phyloP scores from a whole-genome alignment of 2,329 filamentous ascomycete genomes.

The Pseudocercospora cruenta region DNA sequence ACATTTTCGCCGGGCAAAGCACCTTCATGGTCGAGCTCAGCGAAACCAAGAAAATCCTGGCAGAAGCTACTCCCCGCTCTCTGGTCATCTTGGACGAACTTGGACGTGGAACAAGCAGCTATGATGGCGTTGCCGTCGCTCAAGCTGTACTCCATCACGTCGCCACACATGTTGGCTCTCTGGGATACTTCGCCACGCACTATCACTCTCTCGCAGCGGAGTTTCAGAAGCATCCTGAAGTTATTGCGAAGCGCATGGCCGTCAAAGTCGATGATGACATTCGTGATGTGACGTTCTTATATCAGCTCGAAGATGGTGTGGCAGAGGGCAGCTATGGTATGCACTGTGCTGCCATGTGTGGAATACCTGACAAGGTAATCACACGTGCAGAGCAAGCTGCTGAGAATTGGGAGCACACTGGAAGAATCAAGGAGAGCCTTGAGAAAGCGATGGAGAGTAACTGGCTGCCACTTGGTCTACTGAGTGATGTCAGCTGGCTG shows the following conservation, averaged over 20 bases:
- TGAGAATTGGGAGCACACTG: slow-evolving; percentile 92
- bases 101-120: slow-evolving; percentile 89
- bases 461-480: slow-evolving; percentile 80
- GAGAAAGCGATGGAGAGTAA: slow-evolving; percentile 72
- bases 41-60: slow-evolving; percentile 96
- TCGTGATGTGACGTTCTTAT: slow-evolving; percentile 91
- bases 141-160: slow-evolving; percentile 97
- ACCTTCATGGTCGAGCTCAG: slow-evolving; percentile 98
- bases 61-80: slow-evolving; percentile 89
- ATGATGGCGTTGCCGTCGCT: slow-evolving; percentile 94
- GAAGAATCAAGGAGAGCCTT: slow-evolving; percentile 82
- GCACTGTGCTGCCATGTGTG: slow-evolving; percentile 99
- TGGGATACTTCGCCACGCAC: slow-evolving; percentile 97
- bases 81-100: slow-evolving; percentile 97
- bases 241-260: slow-evolving; percentile 84
- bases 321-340: slow-evolving; percentile 97
- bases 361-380: slow-evolving; percentile 81
- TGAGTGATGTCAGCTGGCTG: slow-evolving; percentile 84
- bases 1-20: slow-evolving; percentile 96
- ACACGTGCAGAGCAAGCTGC: slow-evolving; percentile 86
- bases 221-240: slow-evolving; percentile 86
- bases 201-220: slow-evolving; percentile 93
- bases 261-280: slow-evolving; percentile 87
- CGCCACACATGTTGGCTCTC: slow-evolving; percentile 86
- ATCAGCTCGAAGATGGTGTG: slow-evolving; percentile 89